Evolutionary conservation across 805 yeast genomes (phyloP).

Genomic region (Lachancea quebecensis): DNA sequence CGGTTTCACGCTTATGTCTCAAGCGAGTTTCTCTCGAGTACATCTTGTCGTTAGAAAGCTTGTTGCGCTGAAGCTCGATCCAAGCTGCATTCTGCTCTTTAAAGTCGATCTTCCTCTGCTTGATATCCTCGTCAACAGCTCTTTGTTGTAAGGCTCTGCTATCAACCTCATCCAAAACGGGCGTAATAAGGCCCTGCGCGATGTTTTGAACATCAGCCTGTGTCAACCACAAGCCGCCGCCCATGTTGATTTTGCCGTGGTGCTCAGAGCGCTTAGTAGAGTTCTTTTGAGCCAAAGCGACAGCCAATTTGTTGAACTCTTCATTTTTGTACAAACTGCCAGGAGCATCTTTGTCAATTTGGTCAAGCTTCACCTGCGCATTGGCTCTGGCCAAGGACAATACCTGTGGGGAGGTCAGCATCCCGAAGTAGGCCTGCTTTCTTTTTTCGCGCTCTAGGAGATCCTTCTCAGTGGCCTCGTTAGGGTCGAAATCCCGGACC

Average conservation of each 20-base stretch:
- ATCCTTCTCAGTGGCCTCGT: conserved; percentile 34
- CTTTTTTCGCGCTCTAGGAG: conserved; percentile 37
- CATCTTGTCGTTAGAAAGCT: conserved; percentile 35
- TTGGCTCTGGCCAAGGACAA: conserved; percentile 46
- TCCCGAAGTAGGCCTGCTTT: conserved; percentile 25
- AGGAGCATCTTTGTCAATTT: conserved; percentile 40
- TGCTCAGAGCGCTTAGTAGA: conserved; percentile 46
- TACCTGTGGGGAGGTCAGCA: conserved; percentile 33
- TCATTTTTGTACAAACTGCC: conserved; percentile 34
- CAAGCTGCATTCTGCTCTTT: conserved; percentile 36
- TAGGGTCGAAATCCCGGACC: conserved; percentile 34
- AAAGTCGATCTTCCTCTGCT: conserved; percentile 32
- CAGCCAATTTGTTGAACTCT: conserved; percentile 63
- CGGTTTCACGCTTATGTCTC: conserved; percentile 42
- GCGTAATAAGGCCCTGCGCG: conserved; percentile 75
- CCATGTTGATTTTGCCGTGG: conserved; percentile 53
- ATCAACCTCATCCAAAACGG: conserved; percentile 70
- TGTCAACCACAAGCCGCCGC: conserved; percentile 80
- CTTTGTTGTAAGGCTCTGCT: conserved; percentile 67
- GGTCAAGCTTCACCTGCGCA: conserved; percentile 38
- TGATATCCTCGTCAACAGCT: conserved; percentile 41
- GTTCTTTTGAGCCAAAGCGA: conserved; percentile 67
- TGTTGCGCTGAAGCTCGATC: conserved; percentile 35
- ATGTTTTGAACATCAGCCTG: conserved; percentile 69
- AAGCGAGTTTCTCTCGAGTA: conserved; percentile 37